Evolutionary conservation across 495 filamentous ascomycete genomes (phyloP), one percentile per base, ranked within the genome.

Genomic region (Neurospora sp.): DNA sequence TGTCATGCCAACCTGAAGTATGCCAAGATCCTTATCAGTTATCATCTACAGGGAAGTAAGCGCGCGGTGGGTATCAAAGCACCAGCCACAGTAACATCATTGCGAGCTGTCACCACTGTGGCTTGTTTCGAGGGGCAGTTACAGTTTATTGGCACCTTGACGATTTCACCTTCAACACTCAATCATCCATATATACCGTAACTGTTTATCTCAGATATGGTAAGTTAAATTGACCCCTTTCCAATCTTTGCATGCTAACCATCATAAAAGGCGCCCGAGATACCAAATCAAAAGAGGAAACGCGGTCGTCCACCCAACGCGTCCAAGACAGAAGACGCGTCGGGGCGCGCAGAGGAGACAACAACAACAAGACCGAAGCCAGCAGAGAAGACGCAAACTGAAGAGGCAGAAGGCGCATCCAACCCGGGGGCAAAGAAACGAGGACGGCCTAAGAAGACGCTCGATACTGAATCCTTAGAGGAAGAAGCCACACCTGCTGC

Each of bases 291-390:
- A 40, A 83, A 84, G 72, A 79, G 81, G 38, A 83, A 82, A 74
- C 82, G 82, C 78, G 82, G 83, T 74, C 82, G 81, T 68, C 80
- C 76, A 2, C 46, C 76, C 8, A 79, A 77, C 82, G 81, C 83
- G 83, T 83, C 79, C 66, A 77, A 79, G 72, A 73, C 75, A 22
- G 78, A 71, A 20, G 78, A 75, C 84, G 82, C 81, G 82, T 82
- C 82, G 12, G 38, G 68, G 40, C 77, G 42, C 38, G 27, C 66
- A 59, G 53, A 70, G 5, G 12, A 70, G 40, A 42, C 27, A 41
- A 31, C 40, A 41, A 31, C 40, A 42, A 40, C 31, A 3, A 46
- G 70, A 5, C 3, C 40, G 38, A 48, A 18, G n/a, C 3, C 72
- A n/a, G 44, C 12, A 69, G 71, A 37, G 20, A 8, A 46, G 18